These are phyloP conservation scores for Leccinum holopus DNA, from an alignment of 1,284 basidiomycete species.

Conservation along the genomic window DNA sequence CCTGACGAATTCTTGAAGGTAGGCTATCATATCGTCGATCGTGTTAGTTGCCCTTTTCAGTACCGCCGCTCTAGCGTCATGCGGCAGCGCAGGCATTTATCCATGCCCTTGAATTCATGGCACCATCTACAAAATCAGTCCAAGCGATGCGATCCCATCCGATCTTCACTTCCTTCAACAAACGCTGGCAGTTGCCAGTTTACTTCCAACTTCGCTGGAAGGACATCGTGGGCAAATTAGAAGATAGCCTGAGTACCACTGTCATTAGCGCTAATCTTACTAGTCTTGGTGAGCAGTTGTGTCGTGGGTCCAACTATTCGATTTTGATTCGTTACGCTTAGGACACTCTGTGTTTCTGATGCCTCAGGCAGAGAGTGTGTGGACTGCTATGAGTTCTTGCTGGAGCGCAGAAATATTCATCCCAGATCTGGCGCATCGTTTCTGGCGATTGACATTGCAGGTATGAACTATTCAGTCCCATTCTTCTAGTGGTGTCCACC, in stretches of 20 bases:
- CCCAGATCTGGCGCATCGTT: slow-evolving; percentile 75
- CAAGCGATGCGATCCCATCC: slow-evolving; percentile 71
- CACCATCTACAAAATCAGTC: slow-evolving; percentile 73
- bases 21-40: slow-evolving; percentile 1
- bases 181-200: slow-evolving; percentile 92
- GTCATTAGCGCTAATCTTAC: slow-evolving; percentile 41
- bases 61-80: slow-evolving; percentile 60
- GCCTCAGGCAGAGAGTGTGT: slow-evolving; percentile 66
- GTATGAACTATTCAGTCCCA: slow-evolving; percentile 38
- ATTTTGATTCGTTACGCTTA: slow-evolving; percentile 29
- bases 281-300: slow-evolving; percentile 21
- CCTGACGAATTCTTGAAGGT: slow-evolving; percentile 90
- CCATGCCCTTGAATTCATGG: slow-evolving; percentile 78
- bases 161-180: slow-evolving; percentile 71
- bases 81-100: slow-evolving; percentile 83
- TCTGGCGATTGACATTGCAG: slow-evolving; percentile 89
- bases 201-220: slow-evolving; percentile 99
- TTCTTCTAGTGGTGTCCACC: slow-evolving; percentile 3
- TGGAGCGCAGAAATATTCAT: slow-evolving; percentile 87
- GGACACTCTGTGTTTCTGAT: slow-evolving; percentile 47
- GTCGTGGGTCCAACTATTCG: neutral
- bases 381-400: slow-evolving; percentile 71
- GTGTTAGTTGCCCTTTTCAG: slow-evolving; percentile 7
- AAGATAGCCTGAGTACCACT: slow-evolving; percentile 57
- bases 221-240: slow-evolving; percentile 79